Evolutionary conservation across 148 eudicot species (phyloP).

Genomic region (Rhododendron henanense): DNA sequence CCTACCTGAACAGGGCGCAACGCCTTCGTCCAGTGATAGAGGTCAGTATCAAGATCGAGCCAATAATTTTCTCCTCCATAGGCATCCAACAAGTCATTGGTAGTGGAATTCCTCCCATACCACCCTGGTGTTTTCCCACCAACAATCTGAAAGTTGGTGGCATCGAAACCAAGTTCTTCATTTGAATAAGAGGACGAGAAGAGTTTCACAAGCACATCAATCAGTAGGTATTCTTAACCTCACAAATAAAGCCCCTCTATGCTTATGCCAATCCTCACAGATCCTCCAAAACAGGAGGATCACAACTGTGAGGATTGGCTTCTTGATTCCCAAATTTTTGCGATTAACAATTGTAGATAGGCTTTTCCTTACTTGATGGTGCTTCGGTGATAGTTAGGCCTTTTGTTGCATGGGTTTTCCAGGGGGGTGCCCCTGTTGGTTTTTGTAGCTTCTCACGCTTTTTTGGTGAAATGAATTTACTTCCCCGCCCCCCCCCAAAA

Average conservation of each 20-base stretch:
- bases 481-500: no score
- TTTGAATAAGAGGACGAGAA: background rate
- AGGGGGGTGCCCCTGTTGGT: no score
- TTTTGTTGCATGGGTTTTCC: no score
- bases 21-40: conserved; percentile 77
- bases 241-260: background rate
- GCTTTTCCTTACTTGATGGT: no score
- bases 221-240: background rate
- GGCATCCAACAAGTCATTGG: conserved; percentile 21
- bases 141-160: conserved; percentile 51
- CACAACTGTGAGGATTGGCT: no score
- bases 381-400: no score
- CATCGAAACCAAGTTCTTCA: background rate
- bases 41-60: conserved; percentile 71
- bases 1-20: conserved; percentile 89
- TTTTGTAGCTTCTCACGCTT: no score
- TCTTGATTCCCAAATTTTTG: no score
- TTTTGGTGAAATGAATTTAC: no score
- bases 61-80: conserved; percentile 53
- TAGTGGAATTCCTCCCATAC: conserved; percentile 27
- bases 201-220: background rate
- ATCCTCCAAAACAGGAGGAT: no score
- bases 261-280: background rate
- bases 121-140: conserved; percentile 48
- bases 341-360: no score